Evolutionary conservation across 2,329 filamentous ascomycete species (phyloP), one percentile per base, ranked within the genome.

Genomic region (Aspergillus fructus): DNA sequence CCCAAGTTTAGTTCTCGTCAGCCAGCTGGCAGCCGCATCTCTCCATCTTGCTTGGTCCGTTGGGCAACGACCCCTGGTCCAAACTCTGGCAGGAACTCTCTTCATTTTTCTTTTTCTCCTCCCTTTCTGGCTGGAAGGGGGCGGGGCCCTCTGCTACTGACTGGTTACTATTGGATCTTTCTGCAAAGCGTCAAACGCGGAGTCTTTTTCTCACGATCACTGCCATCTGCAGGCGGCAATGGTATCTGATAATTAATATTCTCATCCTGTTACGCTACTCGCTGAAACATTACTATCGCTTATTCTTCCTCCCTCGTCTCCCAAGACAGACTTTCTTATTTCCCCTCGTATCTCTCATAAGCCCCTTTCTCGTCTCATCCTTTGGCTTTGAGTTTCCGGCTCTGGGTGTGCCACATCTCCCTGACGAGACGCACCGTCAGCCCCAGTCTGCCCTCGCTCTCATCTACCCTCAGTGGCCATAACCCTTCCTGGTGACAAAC

Each of bases 11-110:
- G 53, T 55, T 58, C 56, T 56, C 59, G 41, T 45, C 56, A 65
- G 62, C 64, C 66, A 67, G 62, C 64, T 68, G 64, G 62, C 66
- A 65, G 59, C 60, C 64, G 65, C 65, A 62, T 51, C 39, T 49
- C 37, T 47, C 45, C 55, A 59, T 62, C 51, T 54, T 53, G 55
- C 47, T 53, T 59, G 56, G 55, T 59, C 34, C 43, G 34, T 58
- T 52, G 53, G 41, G 48, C 43, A 9, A 45, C 55, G 49, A 48
- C 55, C 50, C 50, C 55, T 54, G 45, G 55, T 58, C 30, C 33
- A 43, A 57, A 45, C 49, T 53, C 49, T 37, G 27, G 27, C 9
- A 52, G 48, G 49, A 43, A 43, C 19, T 51, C 49, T 54, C 27
- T 53, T 49, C 52, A 42, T 48, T 51, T 48, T 37, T 11, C 46